These are phyloP conservation scores for Tylopilus orsonianus DNA, from an alignment of 1,284 basidiomycete species.

Conservation along the genomic window DNA sequence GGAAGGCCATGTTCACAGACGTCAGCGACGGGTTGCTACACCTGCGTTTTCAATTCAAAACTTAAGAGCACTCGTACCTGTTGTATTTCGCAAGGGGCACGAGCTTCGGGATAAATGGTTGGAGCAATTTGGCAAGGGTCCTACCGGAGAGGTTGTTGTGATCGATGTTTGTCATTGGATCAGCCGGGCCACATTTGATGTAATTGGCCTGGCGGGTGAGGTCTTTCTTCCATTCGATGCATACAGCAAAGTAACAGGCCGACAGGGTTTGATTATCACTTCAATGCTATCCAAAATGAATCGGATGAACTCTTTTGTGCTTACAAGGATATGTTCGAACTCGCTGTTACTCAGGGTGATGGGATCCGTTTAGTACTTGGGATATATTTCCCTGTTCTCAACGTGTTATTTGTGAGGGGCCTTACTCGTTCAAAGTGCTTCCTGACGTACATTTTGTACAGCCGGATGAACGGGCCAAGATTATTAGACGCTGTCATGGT, in stretches of 20 bases:
- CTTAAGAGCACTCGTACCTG: slow-evolving; percentile 63
- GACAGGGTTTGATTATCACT: slow-evolving; percentile 75
- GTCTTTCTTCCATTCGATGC: slow-evolving; percentile 1
- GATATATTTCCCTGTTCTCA: slow-evolving; percentile 61
- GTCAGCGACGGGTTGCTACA: slow-evolving; percentile 70
- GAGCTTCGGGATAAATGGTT: slow-evolving; percentile 63
- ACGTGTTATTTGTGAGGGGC: slow-evolving; percentile 54
- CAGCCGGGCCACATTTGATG: slow-evolving; percentile 75
- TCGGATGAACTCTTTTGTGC: slow-evolving; percentile 72
- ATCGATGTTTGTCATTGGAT: slow-evolving; percentile 75
- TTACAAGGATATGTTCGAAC: slow-evolving; percentile 81
- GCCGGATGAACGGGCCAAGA: slow-evolving; percentile 54
- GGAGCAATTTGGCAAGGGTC: slow-evolving; percentile 37
- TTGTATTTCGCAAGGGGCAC: slow-evolving; percentile 66
- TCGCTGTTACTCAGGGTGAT: slow-evolving; percentile 56
- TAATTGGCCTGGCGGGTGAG: slow-evolving; percentile 73
- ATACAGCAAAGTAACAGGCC: background rate
- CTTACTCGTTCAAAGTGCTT: background rate
- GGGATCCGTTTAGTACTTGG: slow-evolving; percentile 48
- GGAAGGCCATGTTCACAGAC: slow-evolving; percentile 71
- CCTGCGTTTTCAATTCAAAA: slow-evolving; percentile 80
- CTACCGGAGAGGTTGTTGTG: slow-evolving; percentile 15
- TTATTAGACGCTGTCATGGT: slow-evolving; percentile 53
- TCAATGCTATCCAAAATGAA: slow-evolving; percentile 75
- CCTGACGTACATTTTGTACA: slow-evolving; percentile 29